Conservation (phyloP, 2,329 filamentous ascomycete species). For the Sporothrix phasma region DNA sequence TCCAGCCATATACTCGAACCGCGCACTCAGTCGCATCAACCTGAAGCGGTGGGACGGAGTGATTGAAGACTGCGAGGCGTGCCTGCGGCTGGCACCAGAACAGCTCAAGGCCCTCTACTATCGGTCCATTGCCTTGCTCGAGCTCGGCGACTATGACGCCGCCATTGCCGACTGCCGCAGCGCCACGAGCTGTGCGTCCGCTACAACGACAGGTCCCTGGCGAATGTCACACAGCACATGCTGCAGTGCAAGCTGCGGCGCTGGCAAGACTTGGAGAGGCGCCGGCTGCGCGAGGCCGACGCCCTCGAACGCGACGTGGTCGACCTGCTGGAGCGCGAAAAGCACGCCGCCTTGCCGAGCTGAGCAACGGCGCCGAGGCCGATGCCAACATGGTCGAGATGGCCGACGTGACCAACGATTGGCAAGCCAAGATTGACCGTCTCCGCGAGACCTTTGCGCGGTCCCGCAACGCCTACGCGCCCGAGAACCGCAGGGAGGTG, state of each 20-base stretch:
- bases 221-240: constrained; percentile 62
- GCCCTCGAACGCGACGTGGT: constrained; percentile 53
- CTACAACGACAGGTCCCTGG: constrained; percentile 55
- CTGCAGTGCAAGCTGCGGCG: constrained; percentile 73
- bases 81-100: constrained; percentile 54
- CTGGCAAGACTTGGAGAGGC: constrained; percentile 67
- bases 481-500: constrained; percentile 44
- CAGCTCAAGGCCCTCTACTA: constrained; percentile 79
- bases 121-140: constrained; percentile 73
- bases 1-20: constrained; percentile 77
- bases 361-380: constrained; percentile 33
- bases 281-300: constrained; percentile 43
- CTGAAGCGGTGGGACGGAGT: constrained; percentile 63
- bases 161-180: constrained; percentile 59
- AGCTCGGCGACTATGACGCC: constrained; percentile 59
- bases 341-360: constrained; percentile 24
- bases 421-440: constrained; percentile 34
- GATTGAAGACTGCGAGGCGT: constrained; percentile 66
- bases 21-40: constrained; percentile 71
- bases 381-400: constrained; percentile 29
- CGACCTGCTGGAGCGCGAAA: constrained; percentile 38
- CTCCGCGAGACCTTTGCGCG: constrained; percentile 43
- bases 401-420: constrained; percentile 38
- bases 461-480: constrained; percentile 32
- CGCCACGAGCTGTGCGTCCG: constrained; percentile 62